phyloP scores from a whole-genome alignment of 2,329 filamentous ascomycete species.

The Chrysoporthe cubensis region DNA sequence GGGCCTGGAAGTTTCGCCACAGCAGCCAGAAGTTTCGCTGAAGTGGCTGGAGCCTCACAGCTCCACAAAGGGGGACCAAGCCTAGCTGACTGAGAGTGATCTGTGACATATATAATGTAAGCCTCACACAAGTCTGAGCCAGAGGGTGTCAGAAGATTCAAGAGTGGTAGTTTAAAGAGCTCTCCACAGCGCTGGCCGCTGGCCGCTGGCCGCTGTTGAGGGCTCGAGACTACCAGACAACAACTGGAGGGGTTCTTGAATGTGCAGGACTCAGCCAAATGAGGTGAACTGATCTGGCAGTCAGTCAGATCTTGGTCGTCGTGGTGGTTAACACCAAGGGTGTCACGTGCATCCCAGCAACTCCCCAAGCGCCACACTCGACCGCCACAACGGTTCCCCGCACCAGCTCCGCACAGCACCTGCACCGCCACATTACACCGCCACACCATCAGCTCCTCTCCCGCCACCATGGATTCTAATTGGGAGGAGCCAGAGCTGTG shows the following conservation, averaged over 20 bases:
- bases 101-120: background rate
- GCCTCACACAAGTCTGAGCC: background rate
- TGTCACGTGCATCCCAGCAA: background rate
- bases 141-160: background rate
- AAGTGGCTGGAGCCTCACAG: background rate
- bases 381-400: background rate
- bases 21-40: background rate
- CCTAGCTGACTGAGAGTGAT: background rate
- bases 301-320: background rate
- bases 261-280: too few relatives aligned
- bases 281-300: background rate
- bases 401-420: too few relatives aligned
- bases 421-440: background rate
- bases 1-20: background rate
- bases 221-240: background rate
- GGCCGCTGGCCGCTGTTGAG: background rate
- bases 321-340: background rate
- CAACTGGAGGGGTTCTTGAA: background rate
- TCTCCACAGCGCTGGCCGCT: background rate
- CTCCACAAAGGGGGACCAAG: too few relatives aligned
- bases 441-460: background rate
- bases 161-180: background rate
- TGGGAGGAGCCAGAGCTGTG: slow-evolving; percentile 2
- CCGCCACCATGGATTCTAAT: slow-evolving; percentile 5
- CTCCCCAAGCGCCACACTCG: background rate